phyloP scores from a whole-genome alignment of 805 yeast genomes.

The Candida vartiovaarae region DNA sequence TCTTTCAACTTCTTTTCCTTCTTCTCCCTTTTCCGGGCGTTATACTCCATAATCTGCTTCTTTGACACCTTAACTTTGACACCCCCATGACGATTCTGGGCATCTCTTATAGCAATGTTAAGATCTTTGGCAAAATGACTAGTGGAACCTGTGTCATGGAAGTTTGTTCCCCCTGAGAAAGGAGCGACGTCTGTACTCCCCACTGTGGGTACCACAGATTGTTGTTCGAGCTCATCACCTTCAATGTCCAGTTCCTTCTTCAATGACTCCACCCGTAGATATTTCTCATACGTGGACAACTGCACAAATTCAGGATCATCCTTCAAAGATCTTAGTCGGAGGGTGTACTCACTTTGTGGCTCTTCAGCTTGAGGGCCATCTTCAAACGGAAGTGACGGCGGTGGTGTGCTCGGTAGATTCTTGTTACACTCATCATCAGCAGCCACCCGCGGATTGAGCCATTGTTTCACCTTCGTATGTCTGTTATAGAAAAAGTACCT shows the following conservation, averaged over 20 bases:
- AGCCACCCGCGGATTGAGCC: conserved; percentile 11
- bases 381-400: conserved; percentile 11
- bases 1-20: conserved; percentile 3
- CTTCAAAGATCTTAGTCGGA: conserved; percentile 1
- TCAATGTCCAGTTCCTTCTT: background rate
- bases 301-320: conserved; percentile 4
- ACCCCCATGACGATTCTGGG: background rate
- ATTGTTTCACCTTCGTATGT: conserved; percentile 5
- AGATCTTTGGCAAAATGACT: conserved; percentile 3
- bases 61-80: conserved; percentile 3
- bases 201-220: no score
- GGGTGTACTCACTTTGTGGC: conserved; percentile 3
- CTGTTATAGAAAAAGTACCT: conserved; percentile 7
- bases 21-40: conserved; percentile 2
- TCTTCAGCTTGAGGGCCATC: background rate
- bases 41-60: conserved; percentile 4
- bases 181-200: background rate
- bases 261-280: conserved; percentile 4
- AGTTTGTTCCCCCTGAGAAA: conserved; percentile 2
- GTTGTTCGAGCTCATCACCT: background rate
- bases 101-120: conserved; percentile 1
- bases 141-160: conserved; percentile 3
- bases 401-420: conserved; percentile 6
- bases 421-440: conserved; percentile 4
- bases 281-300: conserved; percentile 9